A percentile compares a stretch with the other conserved stretches of the same genome.
Evolutionary conservation across 805 yeast species (phyloP).

Genomic region (Barnettozyma botsteinii): DNA sequence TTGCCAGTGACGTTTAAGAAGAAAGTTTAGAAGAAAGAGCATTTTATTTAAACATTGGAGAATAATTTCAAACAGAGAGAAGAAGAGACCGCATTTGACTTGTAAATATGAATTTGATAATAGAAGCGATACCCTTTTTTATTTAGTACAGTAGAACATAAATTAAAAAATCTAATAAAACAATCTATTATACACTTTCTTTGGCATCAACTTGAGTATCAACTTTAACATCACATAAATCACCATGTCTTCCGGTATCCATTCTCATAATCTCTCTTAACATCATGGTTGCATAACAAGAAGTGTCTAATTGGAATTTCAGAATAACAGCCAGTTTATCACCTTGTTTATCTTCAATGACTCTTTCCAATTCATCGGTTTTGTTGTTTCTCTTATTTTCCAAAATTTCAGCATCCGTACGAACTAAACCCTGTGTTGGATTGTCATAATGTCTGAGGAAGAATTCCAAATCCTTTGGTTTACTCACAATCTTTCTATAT

Average conservation of each 20-base stretch:
- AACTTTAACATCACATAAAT: constrained; percentile 37
- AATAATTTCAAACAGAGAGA: no score
- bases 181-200: no score
- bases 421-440: constrained; percentile 64
- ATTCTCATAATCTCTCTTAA: constrained; percentile 82
- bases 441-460: constrained; percentile 54
- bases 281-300: constrained; percentile 98
- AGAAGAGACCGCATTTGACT: no score
- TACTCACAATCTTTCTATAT: constrained; percentile 68
- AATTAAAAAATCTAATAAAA: no score
- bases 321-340: constrained; percentile 64
- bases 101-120: no score
- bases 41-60: no score
- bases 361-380: constrained; percentile 23
- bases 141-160: background rate
- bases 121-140: no score
- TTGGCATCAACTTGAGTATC: background rate
- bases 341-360: constrained; percentile 23
- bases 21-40: no score
- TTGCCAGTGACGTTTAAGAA: constrained; percentile 2
- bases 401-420: constrained; percentile 68
- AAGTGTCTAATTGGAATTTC: constrained; percentile 70
- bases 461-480: constrained; percentile 60
- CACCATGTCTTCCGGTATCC: constrained; percentile 57
- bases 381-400: constrained; percentile 26